Percentiles rank a stretch among this genome's conserved stretches.
These are phyloP conservation scores for Breviolum minutum DNA, from an alignment of 73 alveolate species.

Conservation along the genomic window DNA sequence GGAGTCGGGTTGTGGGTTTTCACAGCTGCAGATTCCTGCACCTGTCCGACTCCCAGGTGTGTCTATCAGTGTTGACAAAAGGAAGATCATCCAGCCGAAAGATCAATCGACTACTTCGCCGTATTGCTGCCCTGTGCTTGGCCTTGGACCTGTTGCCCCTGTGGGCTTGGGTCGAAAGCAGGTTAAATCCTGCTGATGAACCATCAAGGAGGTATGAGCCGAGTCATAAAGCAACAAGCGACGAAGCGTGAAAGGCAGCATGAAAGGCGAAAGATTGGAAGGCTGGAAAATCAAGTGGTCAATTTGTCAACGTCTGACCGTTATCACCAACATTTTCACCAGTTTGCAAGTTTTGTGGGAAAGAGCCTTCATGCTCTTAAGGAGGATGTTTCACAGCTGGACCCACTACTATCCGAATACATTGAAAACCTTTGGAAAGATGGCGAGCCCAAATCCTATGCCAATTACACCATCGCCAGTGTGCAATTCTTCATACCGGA, in stretches of 20 bases:
- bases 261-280: not conserved
- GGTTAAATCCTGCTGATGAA: not conserved
- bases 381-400: not conserved
- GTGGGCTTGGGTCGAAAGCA: not conserved
- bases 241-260: not conserved
- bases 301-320: not conserved
- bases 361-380: not conserved
- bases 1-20: not conserved
- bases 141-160: not conserved
- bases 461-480: not conserved
- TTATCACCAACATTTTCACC: not conserved
- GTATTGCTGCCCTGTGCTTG: not conserved
- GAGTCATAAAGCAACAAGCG: not conserved
- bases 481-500: not conserved
- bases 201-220: not conserved
- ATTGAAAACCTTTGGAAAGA: constrained; percentile 34
- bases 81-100: not conserved
- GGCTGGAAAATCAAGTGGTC: not conserved
- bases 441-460: not conserved
- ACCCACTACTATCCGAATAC: not conserved
- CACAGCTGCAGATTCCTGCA: not conserved
- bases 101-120: not conserved
- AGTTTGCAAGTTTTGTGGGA: not conserved
- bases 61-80: not conserved
- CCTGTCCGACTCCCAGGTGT: not conserved